Conservation (phyloP, 768 basidiomycete genomes). For the Cytidiella melzeri region DNA sequence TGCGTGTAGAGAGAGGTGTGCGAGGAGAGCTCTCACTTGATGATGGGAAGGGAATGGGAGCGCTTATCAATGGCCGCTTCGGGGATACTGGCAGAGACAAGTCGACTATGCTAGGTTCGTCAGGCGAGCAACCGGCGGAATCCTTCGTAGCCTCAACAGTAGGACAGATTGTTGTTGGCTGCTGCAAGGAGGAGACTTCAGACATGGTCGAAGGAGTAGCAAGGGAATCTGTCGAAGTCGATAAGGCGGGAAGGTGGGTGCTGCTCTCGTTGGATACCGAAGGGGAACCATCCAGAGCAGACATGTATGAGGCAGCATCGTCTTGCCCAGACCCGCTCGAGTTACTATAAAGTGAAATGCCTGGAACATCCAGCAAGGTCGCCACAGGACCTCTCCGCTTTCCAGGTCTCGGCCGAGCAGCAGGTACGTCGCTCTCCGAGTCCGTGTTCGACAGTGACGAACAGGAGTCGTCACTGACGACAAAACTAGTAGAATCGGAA, state of each 20-base stretch:
- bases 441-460: neutral
- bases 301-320: slow-evolving; percentile 22
- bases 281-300: slow-evolving; percentile 28
- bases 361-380: slow-evolving; percentile 4
- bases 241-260: slow-evolving; percentile 41
- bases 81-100: slow-evolving; percentile 7
- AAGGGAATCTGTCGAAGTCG: slow-evolving; percentile 53
- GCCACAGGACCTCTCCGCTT: slow-evolving; percentile 1
- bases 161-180: slow-evolving; percentile 3
- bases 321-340: slow-evolving; percentile 13
- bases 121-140: neutral
- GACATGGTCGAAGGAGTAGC: slow-evolving; percentile 50
- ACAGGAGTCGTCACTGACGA: neutral
- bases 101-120: slow-evolving; percentile 2
- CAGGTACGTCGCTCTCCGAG: slow-evolving; percentile 1
- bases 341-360: slow-evolving; percentile 4
- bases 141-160: neutral
- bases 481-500: neutral
- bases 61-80: slow-evolving; percentile 10
- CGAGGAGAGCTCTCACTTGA: slow-evolving; percentile 25
- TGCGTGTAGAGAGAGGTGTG: slow-evolving; percentile 30
- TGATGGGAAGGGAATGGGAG: slow-evolving; percentile 36
- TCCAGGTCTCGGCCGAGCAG: slow-evolving; percentile 1
- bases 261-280: slow-evolving; percentile 29
- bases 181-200: slow-evolving; percentile 27